Evolutionary conservation across 306 rosid genomes (phyloP).

Genomic region (Medicago truncatula): DNA sequence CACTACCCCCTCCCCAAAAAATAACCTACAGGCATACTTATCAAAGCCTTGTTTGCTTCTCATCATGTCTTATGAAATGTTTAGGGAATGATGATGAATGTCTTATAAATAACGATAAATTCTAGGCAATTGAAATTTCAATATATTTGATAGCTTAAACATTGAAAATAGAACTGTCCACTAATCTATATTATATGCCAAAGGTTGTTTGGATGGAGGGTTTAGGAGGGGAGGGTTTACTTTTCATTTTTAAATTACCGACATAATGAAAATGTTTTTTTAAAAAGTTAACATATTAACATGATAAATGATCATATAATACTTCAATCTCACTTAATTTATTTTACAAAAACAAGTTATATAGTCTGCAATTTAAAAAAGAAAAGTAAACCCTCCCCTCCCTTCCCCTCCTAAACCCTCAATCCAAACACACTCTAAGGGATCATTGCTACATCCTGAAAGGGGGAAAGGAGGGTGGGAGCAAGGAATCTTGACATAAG

Average conservation of each 20-base stretch:
- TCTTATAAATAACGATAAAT: neutral
- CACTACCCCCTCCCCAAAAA: neutral
- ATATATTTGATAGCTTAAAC: neutral
- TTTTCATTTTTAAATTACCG: no score
- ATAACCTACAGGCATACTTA: neutral
- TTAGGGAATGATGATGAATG: neutral
- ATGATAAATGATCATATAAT: no score
- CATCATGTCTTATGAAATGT: conserved; percentile 10
- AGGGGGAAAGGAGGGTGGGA: neutral
- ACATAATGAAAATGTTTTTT: no score
- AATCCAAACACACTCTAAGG: no score
- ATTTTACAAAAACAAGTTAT: no score
- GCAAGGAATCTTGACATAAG: conserved; percentile 6
- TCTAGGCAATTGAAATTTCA: conserved; percentile 2
- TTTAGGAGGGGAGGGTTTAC: no score
- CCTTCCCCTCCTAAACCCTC: no score
- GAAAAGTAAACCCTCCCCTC: no score
- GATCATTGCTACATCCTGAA: neutral
- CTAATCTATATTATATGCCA: conserved; percentile 8
- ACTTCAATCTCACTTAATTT: no score
- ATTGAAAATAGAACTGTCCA: neutral
- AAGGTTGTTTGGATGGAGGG: no score
- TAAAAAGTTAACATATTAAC: no score
- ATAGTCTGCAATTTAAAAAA: no score
- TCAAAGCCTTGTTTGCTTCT: neutral